Evolutionary conservation across 2,329 filamentous ascomycete genomes (phyloP).

Genomic region (Alternaria arbusti): DNA sequence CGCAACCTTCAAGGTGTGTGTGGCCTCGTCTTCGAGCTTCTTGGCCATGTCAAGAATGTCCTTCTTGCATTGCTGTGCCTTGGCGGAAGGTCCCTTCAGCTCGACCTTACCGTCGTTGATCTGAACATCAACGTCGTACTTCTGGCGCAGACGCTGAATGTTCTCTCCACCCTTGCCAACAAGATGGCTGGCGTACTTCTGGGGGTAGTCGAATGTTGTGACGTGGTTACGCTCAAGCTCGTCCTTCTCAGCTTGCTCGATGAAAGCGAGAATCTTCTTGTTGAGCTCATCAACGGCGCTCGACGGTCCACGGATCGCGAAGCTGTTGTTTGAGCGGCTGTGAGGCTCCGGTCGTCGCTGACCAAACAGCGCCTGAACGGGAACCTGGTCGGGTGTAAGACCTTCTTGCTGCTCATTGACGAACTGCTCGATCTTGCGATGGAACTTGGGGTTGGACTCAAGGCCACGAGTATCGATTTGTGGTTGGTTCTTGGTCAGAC

Average conservation of each 20-base stretch:
- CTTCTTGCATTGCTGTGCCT: conserved; percentile 83
- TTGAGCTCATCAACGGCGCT: conserved; percentile 74
- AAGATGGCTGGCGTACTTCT: conserved; percentile 89
- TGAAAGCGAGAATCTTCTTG: conserved; percentile 76
- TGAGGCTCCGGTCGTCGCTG: conserved; percentile 54
- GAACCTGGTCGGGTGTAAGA: conserved; percentile 58
- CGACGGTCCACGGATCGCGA: conserved; percentile 79
- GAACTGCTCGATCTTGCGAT: conserved; percentile 68
- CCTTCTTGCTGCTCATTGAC: conserved; percentile 63
- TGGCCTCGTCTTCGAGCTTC: conserved; percentile 89
- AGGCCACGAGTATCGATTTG: conserved; percentile 62
- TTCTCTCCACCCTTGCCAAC: conserved; percentile 72
- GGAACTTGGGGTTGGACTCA: conserved; percentile 65
- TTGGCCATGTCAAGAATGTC: conserved; percentile 81
- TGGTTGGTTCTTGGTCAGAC: conserved; percentile 60
- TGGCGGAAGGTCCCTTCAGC: conserved; percentile 93
- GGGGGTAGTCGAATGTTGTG: conserved; percentile 87
- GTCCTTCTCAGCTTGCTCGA: conserved; percentile 87
- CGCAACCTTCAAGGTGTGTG: conserved; percentile 85
- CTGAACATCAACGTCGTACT: conserved; percentile 79
- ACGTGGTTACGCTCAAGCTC: conserved; percentile 93
- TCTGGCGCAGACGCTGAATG: conserved; percentile 71
- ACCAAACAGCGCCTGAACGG: conserved; percentile 62
- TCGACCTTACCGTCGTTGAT: conserved; percentile 94
- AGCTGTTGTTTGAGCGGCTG: conserved; percentile 61